A percentile compares a stretch with the other conserved stretches of the same genome.
Evolutionary conservation across 164 flowering plant genomes (phyloP).

Genomic region (Sedum album): DNA sequence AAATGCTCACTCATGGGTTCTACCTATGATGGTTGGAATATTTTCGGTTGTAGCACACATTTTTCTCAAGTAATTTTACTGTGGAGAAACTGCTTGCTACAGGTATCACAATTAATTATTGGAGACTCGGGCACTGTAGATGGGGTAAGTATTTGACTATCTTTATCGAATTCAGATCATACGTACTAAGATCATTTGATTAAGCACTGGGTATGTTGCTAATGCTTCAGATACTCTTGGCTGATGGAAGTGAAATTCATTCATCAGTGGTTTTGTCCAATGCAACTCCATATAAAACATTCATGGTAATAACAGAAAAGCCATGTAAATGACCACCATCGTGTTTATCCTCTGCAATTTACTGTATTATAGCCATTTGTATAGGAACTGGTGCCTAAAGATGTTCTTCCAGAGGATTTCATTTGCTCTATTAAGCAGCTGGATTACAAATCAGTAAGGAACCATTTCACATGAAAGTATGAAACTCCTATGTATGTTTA

Average conservation of each 20-base stretch:
- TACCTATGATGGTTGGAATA: not conserved
- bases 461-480: not conserved
- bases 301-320: conserved; percentile 43
- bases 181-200: not conserved
- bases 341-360: not conserved
- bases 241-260: not conserved
- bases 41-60: too few relatives aligned
- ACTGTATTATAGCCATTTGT: conserved; percentile 6
- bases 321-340: not conserved
- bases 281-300: conserved; percentile 85
- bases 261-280: conserved; percentile 54
- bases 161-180: not conserved
- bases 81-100: not conserved
- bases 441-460: conserved; percentile 92
- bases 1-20: not conserved
- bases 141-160: conserved; percentile 51
- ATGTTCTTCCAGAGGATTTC: conserved; percentile 74
- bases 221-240: conserved; percentile 15
- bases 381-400: conserved; percentile 68
- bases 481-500: not conserved
- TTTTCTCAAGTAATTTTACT: too few relatives aligned
- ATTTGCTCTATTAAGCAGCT: conserved; percentile 41
- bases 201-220: conserved; percentile 12
- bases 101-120: conserved; percentile 62
- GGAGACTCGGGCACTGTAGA: conserved; percentile 49